phyloP scores from a whole-genome alignment of 2,329 filamentous ascomycete species.

The Alternaria burnsii region DNA sequence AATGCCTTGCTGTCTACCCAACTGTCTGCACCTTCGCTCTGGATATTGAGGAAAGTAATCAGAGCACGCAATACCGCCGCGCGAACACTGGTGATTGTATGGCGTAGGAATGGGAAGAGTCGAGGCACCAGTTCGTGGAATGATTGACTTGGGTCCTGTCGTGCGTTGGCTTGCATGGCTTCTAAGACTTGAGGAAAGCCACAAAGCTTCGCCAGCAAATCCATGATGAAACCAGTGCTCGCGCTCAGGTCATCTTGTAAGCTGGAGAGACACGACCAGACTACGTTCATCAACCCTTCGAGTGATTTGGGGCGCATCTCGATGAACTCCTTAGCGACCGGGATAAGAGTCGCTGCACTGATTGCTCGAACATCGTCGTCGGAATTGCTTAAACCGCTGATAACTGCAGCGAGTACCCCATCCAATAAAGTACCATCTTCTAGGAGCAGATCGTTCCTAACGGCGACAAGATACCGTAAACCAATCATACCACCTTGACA shows the following conservation, averaged over 20 bases:
- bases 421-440: constrained; percentile 87
- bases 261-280: constrained; percentile 97
- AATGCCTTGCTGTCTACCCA: constrained; percentile 94
- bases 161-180: constrained; percentile 89
- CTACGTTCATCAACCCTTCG: constrained; percentile 85
- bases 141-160: constrained; percentile 80
- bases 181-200: constrained; percentile 91
- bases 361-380: constrained; percentile 98
- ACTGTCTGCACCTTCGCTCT: constrained; percentile 78
- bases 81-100: constrained; percentile 95
- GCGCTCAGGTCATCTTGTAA: constrained; percentile 97
- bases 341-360: constrained; percentile 95
- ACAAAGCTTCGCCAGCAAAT: constrained; percentile 92
- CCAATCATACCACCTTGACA: constrained; percentile 99
- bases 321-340: constrained; percentile 95
- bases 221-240: constrained; percentile 98
- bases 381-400: constrained; percentile 88
- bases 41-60: constrained; percentile 89
- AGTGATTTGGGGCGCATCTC: constrained; percentile 80
- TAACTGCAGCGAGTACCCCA: constrained; percentile 88
- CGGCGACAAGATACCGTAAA: constrained; percentile 90
- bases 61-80: constrained; percentile 92
- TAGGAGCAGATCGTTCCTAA: constrained; percentile 89
- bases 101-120: constrained; percentile 93
- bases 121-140: constrained; percentile 92